Evolutionary conservation across 2,329 filamentous ascomycete genomes (phyloP).

Genomic region (Triangularia setosa): DNA sequence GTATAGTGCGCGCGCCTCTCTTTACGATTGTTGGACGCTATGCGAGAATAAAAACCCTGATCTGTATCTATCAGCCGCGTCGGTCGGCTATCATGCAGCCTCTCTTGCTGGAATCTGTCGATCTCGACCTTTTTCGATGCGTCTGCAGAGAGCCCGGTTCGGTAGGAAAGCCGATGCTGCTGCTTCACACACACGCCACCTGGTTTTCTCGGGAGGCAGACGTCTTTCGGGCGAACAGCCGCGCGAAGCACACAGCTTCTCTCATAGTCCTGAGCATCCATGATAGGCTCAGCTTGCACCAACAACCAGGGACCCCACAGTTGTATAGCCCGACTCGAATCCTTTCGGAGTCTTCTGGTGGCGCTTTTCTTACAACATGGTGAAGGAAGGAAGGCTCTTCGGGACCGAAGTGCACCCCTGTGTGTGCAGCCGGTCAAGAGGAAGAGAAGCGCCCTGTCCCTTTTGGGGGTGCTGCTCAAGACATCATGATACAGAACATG

Average conservation of each 20-base stretch:
- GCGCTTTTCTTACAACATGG: not conserved
- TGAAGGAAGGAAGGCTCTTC: not conserved
- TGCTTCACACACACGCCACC: slow-evolving; percentile 1
- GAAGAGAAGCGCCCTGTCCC: not conserved
- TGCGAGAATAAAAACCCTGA: not conserved
- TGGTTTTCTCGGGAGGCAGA: not conserved
- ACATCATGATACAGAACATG: not conserved
- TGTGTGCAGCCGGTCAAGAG: not conserved
- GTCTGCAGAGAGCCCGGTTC: slow-evolving; percentile 2
- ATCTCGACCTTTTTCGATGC: slow-evolving; percentile 6
- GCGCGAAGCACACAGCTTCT: not conserved
- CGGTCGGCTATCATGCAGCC: slow-evolving; percentile 7
- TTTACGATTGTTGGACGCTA: not conserved
- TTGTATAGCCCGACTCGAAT: not conserved
- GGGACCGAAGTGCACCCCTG: not conserved
- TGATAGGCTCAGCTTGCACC: not conserved
- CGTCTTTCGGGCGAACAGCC: not conserved
- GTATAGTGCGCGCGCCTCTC: not conserved
- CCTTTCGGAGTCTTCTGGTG: not conserved
- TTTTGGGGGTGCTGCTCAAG: not conserved
- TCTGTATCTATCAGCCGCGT: slow-evolving; percentile 8
- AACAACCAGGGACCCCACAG: not conserved
- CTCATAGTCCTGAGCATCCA: not conserved
- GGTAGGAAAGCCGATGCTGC: slow-evolving; percentile 9
- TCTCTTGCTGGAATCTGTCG: not conserved